Evolutionary conservation across 257 asterid genomes (phyloP), one percentile per base, ranked within the genome.

Genomic region (Cruciata laevipes): DNA sequence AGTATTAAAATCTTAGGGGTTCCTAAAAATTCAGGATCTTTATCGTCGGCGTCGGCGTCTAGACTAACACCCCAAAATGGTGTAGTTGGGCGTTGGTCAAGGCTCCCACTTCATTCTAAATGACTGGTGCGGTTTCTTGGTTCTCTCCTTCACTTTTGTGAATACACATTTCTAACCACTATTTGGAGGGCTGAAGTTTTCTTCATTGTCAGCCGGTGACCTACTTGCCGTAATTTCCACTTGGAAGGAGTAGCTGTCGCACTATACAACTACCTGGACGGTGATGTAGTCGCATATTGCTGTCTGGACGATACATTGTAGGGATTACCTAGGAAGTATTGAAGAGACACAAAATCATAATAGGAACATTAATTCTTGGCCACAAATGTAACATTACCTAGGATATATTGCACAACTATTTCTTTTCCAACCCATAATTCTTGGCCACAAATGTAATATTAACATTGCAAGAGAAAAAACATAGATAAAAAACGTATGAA

Each of bases 1-100:
- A 16, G 42, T 2, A 23, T 20, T 38, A 14, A 53, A 53, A 2
- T 13, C 7, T 81, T 86, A 94, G 97, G 63, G n/a, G 97, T 97
- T 38, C 99, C 99, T 51, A 87, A 86, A 72, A 85, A 94, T 67
- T 94, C 99, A 35, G 99, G 96, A 73, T 88, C 69, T 61, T 79
- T 76, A 0, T 78, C 85, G 9, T 81, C 88, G 4, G 77, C 81
- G 11, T 83, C 90, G 9, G 81, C 90, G 5, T 79, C 84, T 74
- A 77, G 60, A 66, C 71, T 67, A 68, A 68, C 83, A 13, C 84
- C 87, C 85, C 76, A 78, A 18, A 87, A 18, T 14, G 86, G 86
- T 32, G 81, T 60, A 42, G 16, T 55, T 7, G 7, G 69, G 55
- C 68, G 79, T 51, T 65, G 79, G 2, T 77, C 79, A 3, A 20